Evolutionary conservation across 495 filamentous ascomycete genomes (phyloP), one percentile per base, ranked within the genome.

Genomic region (Elasticomyces elasticus): DNA sequence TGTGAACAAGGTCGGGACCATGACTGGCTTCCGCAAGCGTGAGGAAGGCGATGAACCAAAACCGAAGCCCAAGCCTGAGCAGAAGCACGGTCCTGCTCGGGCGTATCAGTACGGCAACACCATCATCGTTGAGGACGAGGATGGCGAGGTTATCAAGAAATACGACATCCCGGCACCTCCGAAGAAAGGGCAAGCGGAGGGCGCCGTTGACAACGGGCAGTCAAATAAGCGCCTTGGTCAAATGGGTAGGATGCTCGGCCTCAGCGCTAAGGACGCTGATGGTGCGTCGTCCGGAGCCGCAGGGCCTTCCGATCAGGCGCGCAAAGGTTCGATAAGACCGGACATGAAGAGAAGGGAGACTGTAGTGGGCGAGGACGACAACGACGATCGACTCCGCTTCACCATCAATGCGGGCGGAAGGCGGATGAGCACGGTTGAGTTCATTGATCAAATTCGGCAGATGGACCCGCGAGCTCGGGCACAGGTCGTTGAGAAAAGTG

Each of bases 61-160:
- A 30, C 19, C 38, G 5, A 50, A 62, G 20, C 49, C 66, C 5
- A 63, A 61, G 24, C 15, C 48, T 26, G 51, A 63, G 12, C 45
- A 58, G 12, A 66, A 61, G 23, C 62, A 56, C 26, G 76, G 72
- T 25, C 82, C 92, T 5, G 94, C 94, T 11, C 78, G 87, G 62
- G 94, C 94, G 2, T 99, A 95, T 62, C 89, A 95, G 60, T 96
- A 91, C 61, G 94, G 90, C 41, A 92, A 87, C 60, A 95, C 89
- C 67, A 91, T 99, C 60, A 96, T 99, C 63, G 89, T 99, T 15
- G 94, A 99, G 69, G 90, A 99, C 61, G 89, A 91, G 66, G 86
- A 95, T 65, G 94, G 94, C 26, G 94, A 99, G 64, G 94, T 99
- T 12, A 79, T 99, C 66, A 94, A 94, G 74, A 94, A 92, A 55